phyloP scores from a whole-genome alignment of 768 basidiomycete genomes.

The Piloderma croceum region DNA sequence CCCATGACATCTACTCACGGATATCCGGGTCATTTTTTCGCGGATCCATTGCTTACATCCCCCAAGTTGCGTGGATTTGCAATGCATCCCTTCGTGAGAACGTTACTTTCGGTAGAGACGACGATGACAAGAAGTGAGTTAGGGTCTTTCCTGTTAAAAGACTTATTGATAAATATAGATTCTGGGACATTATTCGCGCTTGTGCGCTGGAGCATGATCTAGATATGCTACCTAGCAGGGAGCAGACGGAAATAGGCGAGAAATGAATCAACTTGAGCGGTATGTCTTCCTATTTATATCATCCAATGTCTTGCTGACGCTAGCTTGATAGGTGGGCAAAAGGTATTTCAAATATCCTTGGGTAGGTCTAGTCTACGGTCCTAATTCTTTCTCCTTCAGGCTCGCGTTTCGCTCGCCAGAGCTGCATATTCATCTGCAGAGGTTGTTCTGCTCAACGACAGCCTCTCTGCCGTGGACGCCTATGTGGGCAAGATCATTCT shows the following conservation, averaged over 20 bases:
- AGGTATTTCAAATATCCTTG: too few relatives aligned
- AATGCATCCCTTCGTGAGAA: constrained; percentile 70
- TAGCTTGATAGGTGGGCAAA: constrained; percentile 28
- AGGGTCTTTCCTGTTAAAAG: not conserved
- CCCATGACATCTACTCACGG: not conserved
- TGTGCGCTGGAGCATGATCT: constrained; percentile 71
- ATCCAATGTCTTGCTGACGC: constrained; percentile 16
- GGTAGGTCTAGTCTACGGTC: too few relatives aligned
- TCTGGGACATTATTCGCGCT: constrained; percentile 51
- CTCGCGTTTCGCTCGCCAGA: constrained; percentile 70
- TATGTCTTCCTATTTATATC: constrained; percentile 36
- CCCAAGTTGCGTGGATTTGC: constrained; percentile 59
- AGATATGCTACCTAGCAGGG: constrained; percentile 62
- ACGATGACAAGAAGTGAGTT: constrained; percentile 51
- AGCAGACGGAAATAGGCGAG: constrained; percentile 70
- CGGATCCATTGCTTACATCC: constrained; percentile 52
- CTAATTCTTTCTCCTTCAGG: too few relatives aligned
- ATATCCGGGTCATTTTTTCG: constrained; percentile 41
- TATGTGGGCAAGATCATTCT: constrained; percentile 66
- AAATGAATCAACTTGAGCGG: constrained; percentile 69
- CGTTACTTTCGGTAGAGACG: constrained; percentile 64
- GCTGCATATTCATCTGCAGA: constrained; percentile 72
- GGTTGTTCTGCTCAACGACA: constrained; percentile 76
- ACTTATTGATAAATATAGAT: constrained; percentile 27
- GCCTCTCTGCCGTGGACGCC: constrained; percentile 73